Evolutionary conservation across 2,329 filamentous ascomycete species (phyloP).

Genomic region (Neoascochyta sp.): DNA sequence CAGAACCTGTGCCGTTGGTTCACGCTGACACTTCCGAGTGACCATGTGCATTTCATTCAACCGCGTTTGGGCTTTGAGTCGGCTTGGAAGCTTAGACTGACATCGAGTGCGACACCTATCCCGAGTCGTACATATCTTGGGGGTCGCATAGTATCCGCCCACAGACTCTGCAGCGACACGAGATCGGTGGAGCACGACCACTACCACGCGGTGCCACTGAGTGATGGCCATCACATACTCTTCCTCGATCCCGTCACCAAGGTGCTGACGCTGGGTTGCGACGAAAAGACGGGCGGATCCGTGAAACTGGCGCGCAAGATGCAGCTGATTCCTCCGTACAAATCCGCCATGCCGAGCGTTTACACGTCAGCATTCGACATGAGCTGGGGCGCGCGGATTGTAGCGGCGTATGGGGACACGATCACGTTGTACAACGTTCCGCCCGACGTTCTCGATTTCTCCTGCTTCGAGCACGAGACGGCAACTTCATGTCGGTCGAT

Average conservation of each 20-base stretch:
- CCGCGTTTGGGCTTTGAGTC: constrained; percentile 51
- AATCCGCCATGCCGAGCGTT: constrained; percentile 43
- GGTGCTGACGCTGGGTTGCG: constrained; percentile 58
- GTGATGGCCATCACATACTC: constrained; percentile 62
- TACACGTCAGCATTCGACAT: constrained; percentile 58
- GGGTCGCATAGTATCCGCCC: no score
- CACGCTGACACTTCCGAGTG: constrained; percentile 52
- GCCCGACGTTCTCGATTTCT: constrained; percentile 44
- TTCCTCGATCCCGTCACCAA: constrained; percentile 60
- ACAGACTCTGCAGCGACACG: no score
- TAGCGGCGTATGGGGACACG: constrained; percentile 53
- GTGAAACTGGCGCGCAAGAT: constrained; percentile 59
- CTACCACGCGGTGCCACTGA: constrained; percentile 61
- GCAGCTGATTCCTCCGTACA: constrained; percentile 47
- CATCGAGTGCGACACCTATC: constrained; percentile 58
- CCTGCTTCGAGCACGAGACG: constrained; percentile 25
- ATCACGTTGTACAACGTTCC: constrained; percentile 62
- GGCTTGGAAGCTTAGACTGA: constrained; percentile 57
- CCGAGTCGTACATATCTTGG: no score
- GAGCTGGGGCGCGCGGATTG: constrained; percentile 55
- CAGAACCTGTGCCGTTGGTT: constrained; percentile 55
- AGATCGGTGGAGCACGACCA: no score
- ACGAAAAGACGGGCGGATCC: constrained; percentile 56
- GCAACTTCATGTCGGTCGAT: no score
- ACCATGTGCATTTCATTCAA: constrained; percentile 59